Conservation (phyloP, 306 rosid species). For the Dalbergia oliveri region DNA sequence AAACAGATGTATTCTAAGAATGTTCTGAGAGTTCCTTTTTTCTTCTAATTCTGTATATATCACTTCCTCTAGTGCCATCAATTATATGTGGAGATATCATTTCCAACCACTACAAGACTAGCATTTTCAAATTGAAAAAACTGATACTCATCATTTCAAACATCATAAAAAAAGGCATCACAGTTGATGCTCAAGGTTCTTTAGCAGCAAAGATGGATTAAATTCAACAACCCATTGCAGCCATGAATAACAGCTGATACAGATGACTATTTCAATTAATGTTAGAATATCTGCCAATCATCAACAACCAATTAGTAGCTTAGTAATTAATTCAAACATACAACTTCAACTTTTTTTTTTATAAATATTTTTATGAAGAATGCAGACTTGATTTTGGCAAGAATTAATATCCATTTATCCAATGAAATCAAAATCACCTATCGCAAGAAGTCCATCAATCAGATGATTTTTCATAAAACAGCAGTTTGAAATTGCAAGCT, state of each 20-base stretch:
- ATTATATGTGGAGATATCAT: background rate
- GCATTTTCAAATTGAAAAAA: background rate
- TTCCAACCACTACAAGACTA: background rate
- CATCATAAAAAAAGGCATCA: background rate
- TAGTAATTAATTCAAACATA: background rate
- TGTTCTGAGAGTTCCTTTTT: slow-evolving; percentile 2
- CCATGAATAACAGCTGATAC: background rate
- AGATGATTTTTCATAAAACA: slow-evolving; percentile 1
- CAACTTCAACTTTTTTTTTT: background rate
- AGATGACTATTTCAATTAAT: slow-evolving; percentile 5
- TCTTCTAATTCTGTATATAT: background rate
- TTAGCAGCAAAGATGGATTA: background rate
- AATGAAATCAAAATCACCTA: slow-evolving; percentile 6
- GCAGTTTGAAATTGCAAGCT: slow-evolving; percentile 11
- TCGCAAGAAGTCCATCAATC: background rate
- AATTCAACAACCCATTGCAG: background rate
- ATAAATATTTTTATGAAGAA: background rate
- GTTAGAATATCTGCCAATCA: slow-evolving; percentile 5
- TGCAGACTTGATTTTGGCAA: background rate
- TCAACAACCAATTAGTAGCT: background rate
- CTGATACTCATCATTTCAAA: background rate
- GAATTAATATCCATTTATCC: slow-evolving; percentile 13
- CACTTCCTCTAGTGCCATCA: background rate
- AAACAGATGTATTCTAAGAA: background rate
- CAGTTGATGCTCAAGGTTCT: background rate